Base-by-base conservation (phyloP, 192 early-diverging fungal genomes). In the Coemansia sp. region DNA sequence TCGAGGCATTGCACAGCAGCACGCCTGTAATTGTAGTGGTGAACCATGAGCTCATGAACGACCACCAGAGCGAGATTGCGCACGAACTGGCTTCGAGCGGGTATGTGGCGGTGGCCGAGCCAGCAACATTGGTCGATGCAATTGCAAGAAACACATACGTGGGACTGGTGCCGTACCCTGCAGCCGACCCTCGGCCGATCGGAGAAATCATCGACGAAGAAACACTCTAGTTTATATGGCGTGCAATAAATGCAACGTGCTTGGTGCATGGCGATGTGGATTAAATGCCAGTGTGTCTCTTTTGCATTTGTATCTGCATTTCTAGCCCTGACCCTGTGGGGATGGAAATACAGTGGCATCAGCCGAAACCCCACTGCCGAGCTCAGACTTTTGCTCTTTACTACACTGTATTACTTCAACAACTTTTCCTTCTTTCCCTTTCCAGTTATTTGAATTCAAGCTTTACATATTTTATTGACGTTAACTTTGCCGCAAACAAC, bases 11-110 rank as follows among this genome's bases (percentile, higher is more conserved):
- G 31, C 81, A 87, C 25, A 60, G 85, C 40, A 55, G 66, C 38
- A 87, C 90, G 51, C 86, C 86, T 37, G 57, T 92, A 1, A 86
- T 93, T 6, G 85, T 83, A 4, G 91, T 96, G 9, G 87, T 88
- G 0, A 98, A 98, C 73, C 70, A 72, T 12, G 65, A 58, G 36
- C 78, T 98, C 19, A 88, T 91, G 90, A 85, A 94, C 65, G 89
- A 94, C 72, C 95, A 98, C 68, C 95, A 98, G 72, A 48, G 52
- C 25, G 93, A 98, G 71, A 83, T 98, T 47, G 93, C 90, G 2
- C 56, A 74, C 5, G 89, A 85, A 15, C 81, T 97, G 55, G 82
- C 84, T 5, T 52, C 63, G 0, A 64, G 83, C 57, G 80, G 77
- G 19, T 86, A 87, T 57, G 64, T 91, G 21, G 64, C 87, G 5